These are phyloP conservation scores for Rhizopogon salebrosus DNA, from an alignment of 768 basidiomycete species.

Conservation along the genomic window DNA sequence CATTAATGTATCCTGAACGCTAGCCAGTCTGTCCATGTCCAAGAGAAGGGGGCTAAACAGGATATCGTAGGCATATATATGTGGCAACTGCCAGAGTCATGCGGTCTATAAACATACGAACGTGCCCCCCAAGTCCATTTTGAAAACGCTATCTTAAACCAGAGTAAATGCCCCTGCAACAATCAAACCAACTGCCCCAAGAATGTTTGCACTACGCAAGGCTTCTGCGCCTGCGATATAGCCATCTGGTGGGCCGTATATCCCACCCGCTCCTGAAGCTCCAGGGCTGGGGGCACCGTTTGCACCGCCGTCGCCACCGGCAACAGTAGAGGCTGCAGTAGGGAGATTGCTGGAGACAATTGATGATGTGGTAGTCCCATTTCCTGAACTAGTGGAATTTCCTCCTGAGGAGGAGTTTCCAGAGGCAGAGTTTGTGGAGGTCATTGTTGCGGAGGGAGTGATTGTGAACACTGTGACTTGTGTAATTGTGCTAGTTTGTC, in stretches of 20 bases:
- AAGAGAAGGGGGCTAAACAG: neutral
- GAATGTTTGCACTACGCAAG: conserved; percentile 41
- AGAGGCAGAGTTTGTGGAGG: conserved; percentile 16
- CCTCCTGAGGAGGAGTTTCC: conserved; percentile 16
- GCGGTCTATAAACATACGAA: neutral
- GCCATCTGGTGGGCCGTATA: conserved; percentile 63
- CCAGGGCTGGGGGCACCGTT: conserved; percentile 62
- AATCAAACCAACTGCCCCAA: conserved; percentile 39
- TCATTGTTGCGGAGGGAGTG: conserved; percentile 26
- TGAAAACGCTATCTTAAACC: conserved; percentile 25
- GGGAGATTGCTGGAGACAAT: conserved; percentile 40
- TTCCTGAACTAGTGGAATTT: conserved; percentile 17
- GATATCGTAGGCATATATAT: neutral
- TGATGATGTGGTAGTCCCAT: conserved; percentile 32
- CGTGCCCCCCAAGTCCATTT: neutral
- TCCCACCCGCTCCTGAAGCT: conserved; percentile 34
- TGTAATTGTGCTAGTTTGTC: conserved; percentile 35
- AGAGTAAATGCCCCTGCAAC: conserved; percentile 46
- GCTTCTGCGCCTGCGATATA: conserved; percentile 56
- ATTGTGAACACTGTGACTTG: conserved; percentile 42
- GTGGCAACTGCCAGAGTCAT: neutral
- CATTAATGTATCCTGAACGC: conserved; percentile 12
- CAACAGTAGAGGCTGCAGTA: conserved; percentile 52
- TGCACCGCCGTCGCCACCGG: conserved; percentile 45
- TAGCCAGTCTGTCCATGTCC: conserved; percentile 9